Base-by-base conservation (phyloP, 352 stramenopile genomes). In the Phytopythium cucurbitacearum region DNA sequence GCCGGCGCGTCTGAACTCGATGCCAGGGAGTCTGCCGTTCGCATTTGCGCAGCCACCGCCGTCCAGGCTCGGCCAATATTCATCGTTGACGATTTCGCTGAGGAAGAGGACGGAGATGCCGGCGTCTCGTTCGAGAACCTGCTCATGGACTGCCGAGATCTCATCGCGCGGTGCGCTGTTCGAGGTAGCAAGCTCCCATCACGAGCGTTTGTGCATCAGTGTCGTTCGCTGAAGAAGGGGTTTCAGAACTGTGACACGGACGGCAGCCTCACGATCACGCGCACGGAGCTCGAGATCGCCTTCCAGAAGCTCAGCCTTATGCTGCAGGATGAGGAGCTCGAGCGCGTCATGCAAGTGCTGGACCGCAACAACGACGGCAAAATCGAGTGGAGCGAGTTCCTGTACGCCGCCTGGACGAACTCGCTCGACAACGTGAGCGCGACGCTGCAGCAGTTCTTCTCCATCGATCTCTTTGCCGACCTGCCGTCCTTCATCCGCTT, bases 361-460 rank as follows among this genome's bases (percentile, higher is more conserved):
- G 73, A 83, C 34, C 54, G 67, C 1, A 71, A 76, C 52, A 33
- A 42, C 0, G 60, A 78, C 44, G 69, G 67, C 7, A 53, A 13
- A 10, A 62, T 83, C 34, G 67, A 83, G 28, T 83, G 67, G 69
- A 67, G 62, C 46, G 69, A 83, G n/a, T 80, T 80, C 45, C 51
- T 83, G 28, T 63, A 69, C 42, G 55, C 56, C 0, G 64, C 59
- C 38, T 80, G 69, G 64, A 48, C 63, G 32, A 62, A 73, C 32
- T 67, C 67, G 33, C 56, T 64, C 13, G 40, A 0, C 11, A 15
- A 44, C 3, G 35, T 33, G 15, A 51, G 3, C 52, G 57, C 49
- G n/a, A 53, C 38, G 16, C 35, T 69, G 35, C 51, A 55, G 13
- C 51, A 67, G 32, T 60, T 69, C 35, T 72, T 77, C 48, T 64